These are phyloP conservation scores for Scenedesmus sp. DNA, from an alignment of 163 green algal genomes.

Conservation along the genomic window DNA sequence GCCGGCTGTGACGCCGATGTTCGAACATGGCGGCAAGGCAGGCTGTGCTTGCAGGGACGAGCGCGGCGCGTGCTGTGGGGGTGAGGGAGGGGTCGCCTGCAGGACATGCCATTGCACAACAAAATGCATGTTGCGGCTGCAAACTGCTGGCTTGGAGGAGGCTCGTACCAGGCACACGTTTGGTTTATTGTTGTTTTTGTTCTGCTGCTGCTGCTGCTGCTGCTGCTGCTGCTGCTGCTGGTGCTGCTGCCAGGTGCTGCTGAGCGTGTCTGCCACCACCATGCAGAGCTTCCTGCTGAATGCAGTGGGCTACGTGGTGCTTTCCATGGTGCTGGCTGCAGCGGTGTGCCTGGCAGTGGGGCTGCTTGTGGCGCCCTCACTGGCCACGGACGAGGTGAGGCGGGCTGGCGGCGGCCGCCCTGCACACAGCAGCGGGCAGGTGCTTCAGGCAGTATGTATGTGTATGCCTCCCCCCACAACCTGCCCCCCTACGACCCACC, in stretches of 20 bases:
- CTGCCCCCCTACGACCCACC: too few species aligned
- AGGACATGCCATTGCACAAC: too few species aligned
- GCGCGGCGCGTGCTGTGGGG: too few species aligned
- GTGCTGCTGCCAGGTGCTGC: not conserved
- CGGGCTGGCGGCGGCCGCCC: not conserved
- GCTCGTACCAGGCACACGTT: too few species aligned
- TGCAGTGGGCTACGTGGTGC: not conserved
- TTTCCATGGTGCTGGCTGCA: constrained; percentile 24
- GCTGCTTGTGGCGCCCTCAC: constrained; percentile 17
- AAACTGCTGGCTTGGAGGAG: too few species aligned
- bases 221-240: not conserved
- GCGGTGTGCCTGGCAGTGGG: constrained; percentile 10
- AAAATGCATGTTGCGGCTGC: too few species aligned
- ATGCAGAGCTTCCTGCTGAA: not conserved
- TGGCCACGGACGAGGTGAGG: constrained; percentile 44
- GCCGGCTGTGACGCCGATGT: not conserved
- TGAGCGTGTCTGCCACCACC: not conserved
- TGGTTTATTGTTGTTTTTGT: too few species aligned
- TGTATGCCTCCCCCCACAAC: too few species aligned
- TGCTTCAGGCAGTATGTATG: too few species aligned
- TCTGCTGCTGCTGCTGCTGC: not conserved
- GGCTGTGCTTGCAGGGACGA: not conserved
- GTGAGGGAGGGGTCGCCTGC: not conserved
- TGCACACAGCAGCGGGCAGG: not conserved
- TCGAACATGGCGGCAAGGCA: not conserved